Conservation (phyloP, 768 basidiomycete species). For the Austroboletus eburneus region DNA sequence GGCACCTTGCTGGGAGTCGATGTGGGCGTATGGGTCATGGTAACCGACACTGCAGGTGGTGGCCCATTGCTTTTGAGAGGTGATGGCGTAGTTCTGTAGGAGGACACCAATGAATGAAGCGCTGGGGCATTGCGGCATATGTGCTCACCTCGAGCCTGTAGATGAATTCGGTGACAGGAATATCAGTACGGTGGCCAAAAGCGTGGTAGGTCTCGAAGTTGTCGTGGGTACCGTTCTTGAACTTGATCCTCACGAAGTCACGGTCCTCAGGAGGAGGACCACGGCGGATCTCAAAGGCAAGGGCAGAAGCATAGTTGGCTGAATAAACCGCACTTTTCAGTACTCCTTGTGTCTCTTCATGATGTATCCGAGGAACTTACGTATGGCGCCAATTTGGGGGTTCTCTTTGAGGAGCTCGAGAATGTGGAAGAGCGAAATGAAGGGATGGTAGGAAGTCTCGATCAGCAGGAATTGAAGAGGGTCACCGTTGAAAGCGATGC, state of each 20-base stretch:
- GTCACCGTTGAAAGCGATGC: conserved; percentile 75
- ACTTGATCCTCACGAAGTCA: conserved; percentile 80
- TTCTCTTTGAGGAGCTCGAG: conserved; percentile 56
- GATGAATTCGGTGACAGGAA: conserved; percentile 82
- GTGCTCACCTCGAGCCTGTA: conserved; percentile 67
- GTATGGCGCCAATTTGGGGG: conserved; percentile 59
- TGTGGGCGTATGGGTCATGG: conserved; percentile 30
- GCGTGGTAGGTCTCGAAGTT: conserved; percentile 66
- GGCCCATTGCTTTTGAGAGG: conserved; percentile 43
- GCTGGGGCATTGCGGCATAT: not conserved
- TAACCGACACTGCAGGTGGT: conserved; percentile 34
- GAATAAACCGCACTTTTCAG: conserved; percentile 10
- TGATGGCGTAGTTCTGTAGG: conserved; percentile 41
- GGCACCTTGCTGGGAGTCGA: conserved; percentile 29
- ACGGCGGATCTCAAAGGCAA: conserved; percentile 76
- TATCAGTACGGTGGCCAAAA: conserved; percentile 71
- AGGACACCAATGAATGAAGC: not conserved
- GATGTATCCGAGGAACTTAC: conserved; percentile 53
- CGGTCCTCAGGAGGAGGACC: conserved; percentile 71
- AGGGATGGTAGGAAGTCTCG: conserved; percentile 84
- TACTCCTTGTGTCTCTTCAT: no score
- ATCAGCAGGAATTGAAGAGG: conserved; percentile 75
- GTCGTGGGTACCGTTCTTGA: conserved; percentile 73
- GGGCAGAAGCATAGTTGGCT: conserved; percentile 73
- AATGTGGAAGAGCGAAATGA: conserved; percentile 84